Evolutionary conservation across 164 flowering plant genomes (phyloP).

Genomic region (Vitis rupestris): DNA sequence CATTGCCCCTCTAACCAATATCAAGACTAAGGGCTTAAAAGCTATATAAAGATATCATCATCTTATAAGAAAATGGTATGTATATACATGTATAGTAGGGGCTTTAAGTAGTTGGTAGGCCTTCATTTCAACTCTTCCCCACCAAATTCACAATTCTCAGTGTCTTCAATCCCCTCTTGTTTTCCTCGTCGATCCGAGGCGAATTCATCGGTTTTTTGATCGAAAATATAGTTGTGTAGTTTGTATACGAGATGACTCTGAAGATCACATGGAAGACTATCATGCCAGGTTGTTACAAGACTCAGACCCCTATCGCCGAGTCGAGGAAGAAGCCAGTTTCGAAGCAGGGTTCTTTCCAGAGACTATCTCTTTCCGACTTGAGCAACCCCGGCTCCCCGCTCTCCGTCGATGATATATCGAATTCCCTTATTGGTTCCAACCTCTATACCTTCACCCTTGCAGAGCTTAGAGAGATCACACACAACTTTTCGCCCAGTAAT

Average conservation of each 20-base stretch:
- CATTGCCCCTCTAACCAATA: background rate
- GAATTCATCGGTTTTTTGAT: no score
- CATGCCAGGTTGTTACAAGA: constrained; percentile 29
- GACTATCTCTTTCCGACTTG: constrained; percentile 56
- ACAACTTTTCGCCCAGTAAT: constrained; percentile 49
- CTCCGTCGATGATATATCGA: constrained; percentile 53
- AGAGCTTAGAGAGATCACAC: constrained; percentile 60
- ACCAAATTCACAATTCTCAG: no score
- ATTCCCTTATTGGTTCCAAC: constrained; percentile 46
- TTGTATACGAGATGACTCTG: constrained; percentile 5
- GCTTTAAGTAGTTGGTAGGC: no score
- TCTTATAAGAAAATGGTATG: no score
- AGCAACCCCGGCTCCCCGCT: constrained; percentile 47
- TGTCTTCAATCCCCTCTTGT: no score
- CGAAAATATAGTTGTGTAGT: no score
- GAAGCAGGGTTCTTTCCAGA: constrained; percentile 27
- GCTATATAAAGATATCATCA: no score
- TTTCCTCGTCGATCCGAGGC: no score
- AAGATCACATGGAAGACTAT: constrained; percentile 31
- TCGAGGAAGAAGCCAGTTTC: background rate
- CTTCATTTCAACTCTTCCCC: no score
- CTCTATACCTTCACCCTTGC: constrained; percentile 47
- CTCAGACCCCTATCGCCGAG: constrained; percentile 5
- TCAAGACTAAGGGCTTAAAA: no score
- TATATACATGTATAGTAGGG: no score